Base-by-base conservation (phyloP, 1,284 basidiomycete genomes). In the Retiboletus flavoniger region DNA sequence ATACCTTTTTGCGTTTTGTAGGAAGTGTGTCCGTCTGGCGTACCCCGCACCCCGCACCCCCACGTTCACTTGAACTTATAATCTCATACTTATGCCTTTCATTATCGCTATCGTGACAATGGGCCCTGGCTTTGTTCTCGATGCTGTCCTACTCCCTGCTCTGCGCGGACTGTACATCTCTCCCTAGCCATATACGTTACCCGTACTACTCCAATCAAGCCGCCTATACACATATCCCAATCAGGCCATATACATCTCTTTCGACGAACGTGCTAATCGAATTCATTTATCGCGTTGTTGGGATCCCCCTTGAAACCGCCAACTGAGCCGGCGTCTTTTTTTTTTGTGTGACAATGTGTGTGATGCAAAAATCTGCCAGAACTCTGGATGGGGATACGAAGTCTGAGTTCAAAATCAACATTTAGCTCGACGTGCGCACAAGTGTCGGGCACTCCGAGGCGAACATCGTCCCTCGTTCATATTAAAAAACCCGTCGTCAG, bases 61-160 rank as follows among this genome's bases (percentile, higher is more conserved):
- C 55, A 60, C 65, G 56, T 56, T 70, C 68, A 17, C 54, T 66
- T 28, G 54, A 63, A 29, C 21, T 17, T 41, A 40, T 63, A 60
- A 67, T 56, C 53, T 40, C 34, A 36, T 69, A 70, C 65, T 66
- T 66, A 68, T 69, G 61, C 55, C 55, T 56, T 43, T 62, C 55
- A 59, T 66, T 70, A 69, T 66, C 58, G 57, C 48, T 63, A 47
- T 67, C 63, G 65, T 55, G 54, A 58, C 54, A 31, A 60, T 49
- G 42, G 40, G 62, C 40, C 42, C 6, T 42, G 49, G 53, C 52
- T 48, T 66, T 63, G 58, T 55, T 61, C 59, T 55, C 60, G 64
- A 62, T 63, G 57, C 62, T 63, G 55, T 62, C 57, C 47, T 64
- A 35, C 39, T 26, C 39, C 9, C 45, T 58, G 53, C 49, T 58